Evolutionary conservation across 306 rosid species (phyloP).

Genomic region (Quercus mongolica): DNA sequence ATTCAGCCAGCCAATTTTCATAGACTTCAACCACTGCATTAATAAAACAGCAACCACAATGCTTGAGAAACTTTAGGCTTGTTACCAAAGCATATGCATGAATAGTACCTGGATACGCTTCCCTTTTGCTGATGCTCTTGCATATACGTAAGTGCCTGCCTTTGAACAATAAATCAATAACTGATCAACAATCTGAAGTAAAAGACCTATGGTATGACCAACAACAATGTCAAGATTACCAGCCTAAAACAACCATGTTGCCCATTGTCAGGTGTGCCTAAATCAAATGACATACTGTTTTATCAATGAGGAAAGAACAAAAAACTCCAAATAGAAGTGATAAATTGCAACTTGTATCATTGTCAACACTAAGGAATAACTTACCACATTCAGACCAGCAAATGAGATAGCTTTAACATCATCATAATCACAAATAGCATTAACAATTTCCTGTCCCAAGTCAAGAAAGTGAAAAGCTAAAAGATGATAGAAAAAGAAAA

Average conservation of each 20-base stretch:
- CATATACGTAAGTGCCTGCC: conserved; percentile 57
- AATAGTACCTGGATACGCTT: conserved; percentile 57
- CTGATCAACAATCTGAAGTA: neutral
- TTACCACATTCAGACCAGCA: conserved; percentile 56
- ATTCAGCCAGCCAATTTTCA: conserved; percentile 18
- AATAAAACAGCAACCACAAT: conserved; percentile 7
- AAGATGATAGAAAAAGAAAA: neutral
- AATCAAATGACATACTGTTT: neutral
- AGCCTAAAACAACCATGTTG: neutral
- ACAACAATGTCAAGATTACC: neutral
- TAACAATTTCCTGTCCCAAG: conserved; percentile 52
- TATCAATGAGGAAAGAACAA: no score
- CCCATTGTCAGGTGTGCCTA: neutral
- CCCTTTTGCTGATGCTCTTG: conserved; percentile 60
- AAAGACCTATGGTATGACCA: neutral
- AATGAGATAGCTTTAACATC: conserved; percentile 64
- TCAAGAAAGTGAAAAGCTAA: neutral
- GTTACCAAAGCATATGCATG: conserved; percentile 14
- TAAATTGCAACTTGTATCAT: neutral
- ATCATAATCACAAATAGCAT: conserved; percentile 70
- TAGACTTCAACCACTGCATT: conserved; percentile 19
- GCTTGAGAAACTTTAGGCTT: conserved; percentile 15
- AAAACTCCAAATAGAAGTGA: neutral
- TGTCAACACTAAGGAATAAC: conserved; percentile 16
- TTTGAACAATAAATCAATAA: conserved; percentile 10